Conservation (phyloP, 1,284 basidiomycete genomes). For the Amylostereum chailletii region DNA sequence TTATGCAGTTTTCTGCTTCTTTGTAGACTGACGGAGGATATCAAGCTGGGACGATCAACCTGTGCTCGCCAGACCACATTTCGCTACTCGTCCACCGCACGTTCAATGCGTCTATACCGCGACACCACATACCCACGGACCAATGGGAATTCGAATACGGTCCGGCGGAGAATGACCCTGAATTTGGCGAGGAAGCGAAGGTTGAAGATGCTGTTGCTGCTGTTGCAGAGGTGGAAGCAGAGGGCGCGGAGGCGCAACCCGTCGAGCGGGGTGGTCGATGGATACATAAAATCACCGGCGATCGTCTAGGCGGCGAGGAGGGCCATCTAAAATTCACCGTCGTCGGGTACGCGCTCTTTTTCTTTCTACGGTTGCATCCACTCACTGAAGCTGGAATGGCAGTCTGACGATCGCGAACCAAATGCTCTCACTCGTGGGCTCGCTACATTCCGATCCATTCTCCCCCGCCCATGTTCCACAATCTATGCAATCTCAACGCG, state of each 20-base stretch:
- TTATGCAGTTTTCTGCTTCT: not conserved
- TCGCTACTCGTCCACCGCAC: constrained; percentile 89
- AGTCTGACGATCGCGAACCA: constrained; percentile 91
- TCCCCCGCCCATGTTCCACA: constrained; percentile 49
- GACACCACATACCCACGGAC: constrained; percentile 80
- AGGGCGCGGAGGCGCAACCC: constrained; percentile 20
- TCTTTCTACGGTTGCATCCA: not conserved
- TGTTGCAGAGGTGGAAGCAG: constrained; percentile 19
- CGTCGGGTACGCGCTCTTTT: constrained; percentile 61
- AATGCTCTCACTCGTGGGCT: constrained; percentile 90
- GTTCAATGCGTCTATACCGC: constrained; percentile 95
- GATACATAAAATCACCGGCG: constrained; percentile 68
- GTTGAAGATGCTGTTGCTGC: constrained; percentile 14
- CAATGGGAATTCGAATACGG: constrained; percentile 86
- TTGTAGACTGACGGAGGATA: constrained; percentile 1
- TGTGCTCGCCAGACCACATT: constrained; percentile 92
- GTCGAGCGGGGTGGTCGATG: constrained; percentile 63
- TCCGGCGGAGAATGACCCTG: constrained; percentile 67
- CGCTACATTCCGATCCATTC: constrained; percentile 82
- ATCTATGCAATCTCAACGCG: constrained; percentile 14
- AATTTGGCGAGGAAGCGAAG: constrained; percentile 35
- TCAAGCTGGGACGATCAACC: constrained; percentile 77
- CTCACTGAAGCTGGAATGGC: constrained; percentile 8
- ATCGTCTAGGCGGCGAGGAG: constrained; percentile 62
- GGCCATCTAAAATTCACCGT: constrained; percentile 83